Evolutionary conservation across 2,329 filamentous ascomycete species (phyloP).

Genomic region (Pezicula carpinea): DNA sequence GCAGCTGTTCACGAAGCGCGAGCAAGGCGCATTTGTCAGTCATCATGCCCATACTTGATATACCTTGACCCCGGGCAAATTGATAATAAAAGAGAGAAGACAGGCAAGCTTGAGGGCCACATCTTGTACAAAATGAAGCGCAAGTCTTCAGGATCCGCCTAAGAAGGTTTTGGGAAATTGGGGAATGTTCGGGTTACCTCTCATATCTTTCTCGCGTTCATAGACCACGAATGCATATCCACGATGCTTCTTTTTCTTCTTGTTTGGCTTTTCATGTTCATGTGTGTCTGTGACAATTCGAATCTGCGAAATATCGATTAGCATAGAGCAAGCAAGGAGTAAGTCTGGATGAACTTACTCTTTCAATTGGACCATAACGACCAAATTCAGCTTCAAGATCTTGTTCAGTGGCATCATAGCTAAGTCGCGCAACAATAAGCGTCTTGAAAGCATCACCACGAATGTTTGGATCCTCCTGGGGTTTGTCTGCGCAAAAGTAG

Average conservation of each 20-base stretch:
- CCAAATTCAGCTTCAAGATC: conserved; percentile 93
- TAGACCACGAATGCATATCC: conserved; percentile 98
- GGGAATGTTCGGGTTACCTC: conserved; percentile 68
- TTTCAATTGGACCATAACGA: conserved; percentile 88
- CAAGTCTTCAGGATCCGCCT: conserved; percentile 11
- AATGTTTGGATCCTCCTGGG: conserved; percentile 79
- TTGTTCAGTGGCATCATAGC: conserved; percentile 82
- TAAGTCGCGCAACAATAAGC: conserved; percentile 83
- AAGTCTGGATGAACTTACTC: conserved; percentile 49
- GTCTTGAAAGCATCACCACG: conserved; percentile 94
- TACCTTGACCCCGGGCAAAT: conserved; percentile 34
- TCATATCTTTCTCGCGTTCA: conserved; percentile 97
- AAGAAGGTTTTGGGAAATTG: conserved; percentile 29
- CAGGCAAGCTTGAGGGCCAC: conserved; percentile 28
- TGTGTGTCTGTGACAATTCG: conserved; percentile 80
- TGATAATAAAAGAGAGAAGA: conserved; percentile 30
- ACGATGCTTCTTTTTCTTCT: conserved; percentile 75
- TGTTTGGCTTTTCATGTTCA: conserved; percentile 62
- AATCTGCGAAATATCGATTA: conserved; percentile 50
- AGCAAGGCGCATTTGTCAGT: conserved; percentile 65
- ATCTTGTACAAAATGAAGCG: conserved; percentile 40
- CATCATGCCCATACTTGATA: conserved; percentile 52
- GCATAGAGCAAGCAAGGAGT: background rate
- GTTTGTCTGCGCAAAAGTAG: conserved; percentile 57
- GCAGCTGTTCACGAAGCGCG: conserved; percentile 69